These are phyloP conservation scores for Astrothelium macrocarpum DNA, from an alignment of 495 filamentous ascomycete species.

Conservation along the genomic window DNA sequence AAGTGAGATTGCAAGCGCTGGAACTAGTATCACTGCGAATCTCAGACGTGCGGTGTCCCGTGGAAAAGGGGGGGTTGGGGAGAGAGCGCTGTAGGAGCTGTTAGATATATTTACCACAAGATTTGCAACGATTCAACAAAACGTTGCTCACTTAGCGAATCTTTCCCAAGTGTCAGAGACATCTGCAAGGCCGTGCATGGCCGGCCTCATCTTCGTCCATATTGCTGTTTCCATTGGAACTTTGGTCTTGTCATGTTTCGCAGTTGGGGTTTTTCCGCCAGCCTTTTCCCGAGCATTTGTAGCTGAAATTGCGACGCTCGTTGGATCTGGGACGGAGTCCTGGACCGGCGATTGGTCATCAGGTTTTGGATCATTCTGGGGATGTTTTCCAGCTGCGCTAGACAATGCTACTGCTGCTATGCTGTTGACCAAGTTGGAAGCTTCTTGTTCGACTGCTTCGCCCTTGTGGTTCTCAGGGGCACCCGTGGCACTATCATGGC, in stretches of 20 bases:
- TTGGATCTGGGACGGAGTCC: conserved; percentile 50
- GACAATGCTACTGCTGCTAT: conserved; percentile 66
- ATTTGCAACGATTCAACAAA: neutral
- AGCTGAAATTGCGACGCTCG: conserved; percentile 42
- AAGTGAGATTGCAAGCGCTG: conserved; percentile 47
- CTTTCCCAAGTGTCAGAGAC: conserved; percentile 71
- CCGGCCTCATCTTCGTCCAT: conserved; percentile 61
- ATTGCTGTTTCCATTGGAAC: conserved; percentile 71
- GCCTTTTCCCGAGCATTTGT: conserved; percentile 50
- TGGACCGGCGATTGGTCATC: conserved; percentile 32
- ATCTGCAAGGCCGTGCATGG: conserved; percentile 68
- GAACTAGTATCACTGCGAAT: conserved; percentile 50
- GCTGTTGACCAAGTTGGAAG: conserved; percentile 67
- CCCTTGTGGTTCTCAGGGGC: conserved; percentile 77
- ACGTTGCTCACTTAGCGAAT: conserved; percentile 56
- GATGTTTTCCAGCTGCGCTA: conserved; percentile 61
- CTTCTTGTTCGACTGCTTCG: conserved; percentile 79
- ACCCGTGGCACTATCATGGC: conserved; percentile 68
- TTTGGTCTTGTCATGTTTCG: conserved; percentile 70
- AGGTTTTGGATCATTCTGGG: conserved; percentile 30
- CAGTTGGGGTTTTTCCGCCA: conserved; percentile 34
- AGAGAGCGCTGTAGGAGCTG: conserved; percentile 47
- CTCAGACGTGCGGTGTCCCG: conserved; percentile 50
- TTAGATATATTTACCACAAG: conserved; percentile 6
- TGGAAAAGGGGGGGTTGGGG: conserved; percentile 70